These are phyloP conservation scores for Boletus rufocinnamomeus DNA, from an alignment of 768 basidiomycete genomes.

Conservation along the genomic window DNA sequence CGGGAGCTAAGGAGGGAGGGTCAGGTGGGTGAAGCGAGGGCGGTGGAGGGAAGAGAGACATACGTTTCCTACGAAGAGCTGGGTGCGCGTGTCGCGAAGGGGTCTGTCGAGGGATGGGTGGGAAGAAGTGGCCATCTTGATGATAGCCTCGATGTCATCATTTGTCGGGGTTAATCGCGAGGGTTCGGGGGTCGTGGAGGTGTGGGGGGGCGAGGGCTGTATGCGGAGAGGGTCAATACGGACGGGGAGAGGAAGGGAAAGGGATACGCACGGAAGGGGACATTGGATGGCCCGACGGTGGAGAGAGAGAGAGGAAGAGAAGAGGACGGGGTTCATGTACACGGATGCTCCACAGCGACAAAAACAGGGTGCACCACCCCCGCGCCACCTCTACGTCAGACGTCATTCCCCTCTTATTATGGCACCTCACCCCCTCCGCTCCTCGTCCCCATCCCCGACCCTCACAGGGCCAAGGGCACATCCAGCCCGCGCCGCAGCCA, in stretches of 20 bases:
- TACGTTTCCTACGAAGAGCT: slow-evolving; percentile 96
- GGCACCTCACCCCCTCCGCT: slow-evolving; percentile 2
- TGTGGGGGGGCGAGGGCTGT: slow-evolving; percentile 15
- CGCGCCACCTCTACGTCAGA: slow-evolving; percentile 37
- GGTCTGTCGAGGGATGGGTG: slow-evolving; percentile 53
- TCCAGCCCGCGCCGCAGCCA: neutral
- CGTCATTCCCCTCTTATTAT: slow-evolving; percentile 32
- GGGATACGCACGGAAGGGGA: slow-evolving; percentile 12
- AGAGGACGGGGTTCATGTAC: slow-evolving; percentile 29
- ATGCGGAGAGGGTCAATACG: neutral
- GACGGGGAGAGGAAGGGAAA: no score
- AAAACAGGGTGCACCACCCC: slow-evolving; percentile 37
- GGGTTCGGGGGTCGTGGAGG: slow-evolving; percentile 9
- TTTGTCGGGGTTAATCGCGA: slow-evolving; percentile 50
- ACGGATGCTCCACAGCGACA: slow-evolving; percentile 36
- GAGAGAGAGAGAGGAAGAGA: slow-evolving; percentile 10
- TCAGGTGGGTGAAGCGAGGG: neutral
- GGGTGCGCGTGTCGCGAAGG: slow-evolving; percentile 84
- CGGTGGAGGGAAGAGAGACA: slow-evolving; percentile 31
- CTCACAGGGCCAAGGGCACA: neutral
- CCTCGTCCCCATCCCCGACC: neutral
- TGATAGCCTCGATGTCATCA: slow-evolving; percentile 91
- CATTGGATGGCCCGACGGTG: slow-evolving; percentile 16
- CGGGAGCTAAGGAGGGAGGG: slow-evolving; percentile 65
- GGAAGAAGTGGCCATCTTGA: slow-evolving; percentile 84